Conservation (phyloP, 2,329 filamentous ascomycete species). For the Drechslera avenae region DNA sequence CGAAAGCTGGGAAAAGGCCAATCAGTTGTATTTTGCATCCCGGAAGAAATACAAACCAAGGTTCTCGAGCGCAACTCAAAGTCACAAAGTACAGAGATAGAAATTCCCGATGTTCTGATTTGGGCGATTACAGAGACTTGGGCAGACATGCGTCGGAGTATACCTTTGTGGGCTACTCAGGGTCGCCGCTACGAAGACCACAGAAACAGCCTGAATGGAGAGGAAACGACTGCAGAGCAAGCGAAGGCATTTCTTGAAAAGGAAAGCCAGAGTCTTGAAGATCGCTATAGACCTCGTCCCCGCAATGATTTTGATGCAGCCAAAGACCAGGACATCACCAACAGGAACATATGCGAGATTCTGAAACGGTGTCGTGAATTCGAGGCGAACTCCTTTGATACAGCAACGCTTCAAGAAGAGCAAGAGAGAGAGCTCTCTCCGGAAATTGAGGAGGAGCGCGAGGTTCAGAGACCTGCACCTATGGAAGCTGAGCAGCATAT, state of each 20-base stretch:
- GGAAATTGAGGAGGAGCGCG: conserved; percentile 64
- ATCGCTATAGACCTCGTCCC: no score
- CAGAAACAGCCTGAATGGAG: conserved; percentile 40
- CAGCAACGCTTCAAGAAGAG: conserved; percentile 62
- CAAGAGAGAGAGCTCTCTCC: conserved; percentile 70
- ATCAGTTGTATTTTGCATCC: conserved; percentile 64
- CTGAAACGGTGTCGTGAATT: conserved; percentile 13
- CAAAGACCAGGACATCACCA: no score
- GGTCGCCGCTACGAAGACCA: conserved; percentile 58
- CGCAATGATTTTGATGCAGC: no score
- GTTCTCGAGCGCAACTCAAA: conserved; percentile 47
- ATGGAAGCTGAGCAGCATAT: conserved; percentile 49
- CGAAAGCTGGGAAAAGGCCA: conserved; percentile 69
- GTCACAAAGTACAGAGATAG: conserved; percentile 38
- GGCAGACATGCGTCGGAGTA: conserved; percentile 53
- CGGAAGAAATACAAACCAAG: conserved; percentile 62
- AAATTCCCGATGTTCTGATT: conserved; percentile 59
- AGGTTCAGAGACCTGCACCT: conserved; percentile 56
- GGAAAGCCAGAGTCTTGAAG: no score
- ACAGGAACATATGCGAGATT: no score
- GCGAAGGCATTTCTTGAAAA: conserved; percentile 25
- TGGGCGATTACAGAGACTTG: conserved; percentile 66
- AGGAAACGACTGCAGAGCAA: conserved; percentile 19
- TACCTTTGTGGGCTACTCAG: conserved; percentile 65
- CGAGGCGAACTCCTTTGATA: conserved; percentile 31